Percentiles rank a stretch among this genome's conserved stretches.
These are phyloP conservation scores for Pythium apleroticum DNA, from an alignment of 352 stramenopile genomes.

Conservation along the genomic window DNA sequence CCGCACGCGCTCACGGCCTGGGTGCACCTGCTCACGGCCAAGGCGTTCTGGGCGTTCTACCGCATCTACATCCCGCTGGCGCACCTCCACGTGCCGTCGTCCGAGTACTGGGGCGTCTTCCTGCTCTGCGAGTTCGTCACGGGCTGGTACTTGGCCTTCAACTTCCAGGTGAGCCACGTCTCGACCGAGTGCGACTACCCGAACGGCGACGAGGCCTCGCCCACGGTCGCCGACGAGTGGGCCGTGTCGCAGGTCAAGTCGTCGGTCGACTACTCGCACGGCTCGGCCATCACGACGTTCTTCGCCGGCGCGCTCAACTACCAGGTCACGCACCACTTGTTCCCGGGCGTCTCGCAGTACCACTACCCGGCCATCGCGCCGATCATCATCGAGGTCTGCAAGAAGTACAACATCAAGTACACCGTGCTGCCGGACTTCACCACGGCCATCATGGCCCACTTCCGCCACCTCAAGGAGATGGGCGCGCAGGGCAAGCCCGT, in stretches of 20 bases:
- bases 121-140: slow-evolving; percentile 88
- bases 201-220: slow-evolving; percentile 54
- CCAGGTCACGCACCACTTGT: slow-evolving; percentile 93
- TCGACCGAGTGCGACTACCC: slow-evolving; percentile 91
- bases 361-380: slow-evolving; percentile 92
- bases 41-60: slow-evolving; percentile 89
- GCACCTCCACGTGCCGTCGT: slow-evolving; percentile 59
- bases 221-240: slow-evolving; percentile 87
- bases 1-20: slow-evolving; percentile 77
- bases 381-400: slow-evolving; percentile 92
- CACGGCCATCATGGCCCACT: slow-evolving; percentile 77
- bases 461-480: slow-evolving; percentile 90
- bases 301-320: slow-evolving; percentile 96
- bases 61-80: slow-evolving; percentile 86
- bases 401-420: slow-evolving; percentile 94
- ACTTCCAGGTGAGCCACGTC: slow-evolving; percentile 92
- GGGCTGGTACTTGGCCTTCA: slow-evolving; percentile 93
- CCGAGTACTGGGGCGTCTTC: slow-evolving; percentile 80
- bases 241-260: slow-evolving; percentile 94
- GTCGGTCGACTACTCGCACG: slow-evolving; percentile 92
- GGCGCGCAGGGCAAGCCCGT: slow-evolving; percentile 77
- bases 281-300: slow-evolving; percentile 88
- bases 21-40: slow-evolving; percentile 84
- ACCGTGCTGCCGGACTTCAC: slow-evolving; percentile 84
- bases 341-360: slow-evolving; percentile 94